Percentiles rank a stretch among this genome's conserved stretches.
phyloP scores from a whole-genome alignment of 1,139 yeast species.

The Zygosaccharomyces pseudobailii region DNA sequence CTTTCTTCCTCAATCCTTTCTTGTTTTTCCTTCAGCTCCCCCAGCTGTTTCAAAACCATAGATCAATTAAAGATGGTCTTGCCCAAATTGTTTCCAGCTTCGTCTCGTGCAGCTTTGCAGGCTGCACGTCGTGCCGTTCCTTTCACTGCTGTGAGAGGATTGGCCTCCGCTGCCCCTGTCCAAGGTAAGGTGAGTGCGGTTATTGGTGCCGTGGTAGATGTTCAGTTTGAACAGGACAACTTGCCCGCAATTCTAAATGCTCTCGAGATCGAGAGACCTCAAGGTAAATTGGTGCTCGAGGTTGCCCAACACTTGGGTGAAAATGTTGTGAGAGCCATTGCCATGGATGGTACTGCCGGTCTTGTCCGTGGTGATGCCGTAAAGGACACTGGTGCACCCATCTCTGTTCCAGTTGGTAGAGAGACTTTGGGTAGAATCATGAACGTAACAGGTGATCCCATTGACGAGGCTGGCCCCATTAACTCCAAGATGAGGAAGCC shows the following conservation, averaged over 20 bases:
- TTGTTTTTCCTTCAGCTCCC: slow-evolving; percentile 40
- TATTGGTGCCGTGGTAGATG: slow-evolving; percentile 99
- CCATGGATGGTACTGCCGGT: slow-evolving; percentile 99
- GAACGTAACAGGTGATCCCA: slow-evolving; percentile 99
- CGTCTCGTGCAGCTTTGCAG: slow-evolving; percentile 85
- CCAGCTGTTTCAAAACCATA: slow-evolving; percentile 48
- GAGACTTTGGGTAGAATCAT: slow-evolving; percentile 98
- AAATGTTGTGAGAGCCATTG: slow-evolving; percentile 99
- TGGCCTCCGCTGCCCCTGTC: slow-evolving; percentile 76
- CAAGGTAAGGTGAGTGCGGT: slow-evolving; percentile 95
- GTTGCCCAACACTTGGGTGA: slow-evolving; percentile 99
- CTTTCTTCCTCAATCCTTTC: not conserved
- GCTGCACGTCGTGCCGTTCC: slow-evolving; percentile 77
- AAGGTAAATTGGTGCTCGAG: slow-evolving; percentile 80
- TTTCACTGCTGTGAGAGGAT: slow-evolving; percentile 67
- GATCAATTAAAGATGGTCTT: slow-evolving; percentile 10
- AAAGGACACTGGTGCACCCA: slow-evolving; percentile 95
- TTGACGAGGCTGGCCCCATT: slow-evolving; percentile 99
- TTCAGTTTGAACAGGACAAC: slow-evolving; percentile 95
- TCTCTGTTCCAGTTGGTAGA: slow-evolving; percentile 98
- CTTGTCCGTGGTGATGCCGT: slow-evolving; percentile 95
- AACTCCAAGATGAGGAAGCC: slow-evolving; percentile 90
- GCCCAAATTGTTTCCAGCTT: slow-evolving; percentile 47
- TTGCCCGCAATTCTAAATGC: slow-evolving; percentile 98
- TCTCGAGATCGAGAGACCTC: slow-evolving; percentile 72